Conservation (phyloP, 768 basidiomycete genomes). For the Boletus vinaceobasis region DNA sequence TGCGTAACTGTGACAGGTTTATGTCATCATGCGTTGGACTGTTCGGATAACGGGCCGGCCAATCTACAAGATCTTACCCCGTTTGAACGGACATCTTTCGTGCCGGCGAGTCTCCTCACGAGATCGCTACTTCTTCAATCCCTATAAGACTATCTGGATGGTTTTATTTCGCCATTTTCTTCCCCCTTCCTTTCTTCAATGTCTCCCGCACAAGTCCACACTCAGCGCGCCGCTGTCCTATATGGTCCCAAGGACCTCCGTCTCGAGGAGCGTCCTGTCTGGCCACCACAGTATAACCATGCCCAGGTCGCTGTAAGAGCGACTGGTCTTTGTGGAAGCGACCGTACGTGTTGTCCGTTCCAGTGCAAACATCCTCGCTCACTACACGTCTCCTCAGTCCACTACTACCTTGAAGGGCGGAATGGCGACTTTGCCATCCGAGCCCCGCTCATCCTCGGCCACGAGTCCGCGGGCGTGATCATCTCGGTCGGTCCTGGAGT, state of each 20-base stretch:
- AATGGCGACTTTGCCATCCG: slow-evolving; percentile 91
- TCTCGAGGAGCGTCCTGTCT: slow-evolving; percentile 67
- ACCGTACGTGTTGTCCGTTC: slow-evolving; percentile 46
- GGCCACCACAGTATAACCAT: slow-evolving; percentile 67
- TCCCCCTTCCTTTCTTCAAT: slow-evolving; percentile 27
- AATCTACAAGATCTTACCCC: slow-evolving; percentile 13
- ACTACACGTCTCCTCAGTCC: slow-evolving; percentile 48
- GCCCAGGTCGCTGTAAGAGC: slow-evolving; percentile 77
- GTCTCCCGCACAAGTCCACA: slow-evolving; percentile 48
- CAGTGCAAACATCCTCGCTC: slow-evolving; percentile 1
- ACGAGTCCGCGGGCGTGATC: slow-evolving; percentile 88
- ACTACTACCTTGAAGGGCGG: slow-evolving; percentile 85
- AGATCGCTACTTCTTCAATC: slow-evolving; percentile 30
- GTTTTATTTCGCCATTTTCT: slow-evolving; percentile 21
- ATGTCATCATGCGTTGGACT: slow-evolving; percentile 27
- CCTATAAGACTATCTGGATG: slow-evolving; percentile 34
- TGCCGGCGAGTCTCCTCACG: slow-evolving; percentile 33
- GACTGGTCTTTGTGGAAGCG: slow-evolving; percentile 90
- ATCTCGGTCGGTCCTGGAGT: slow-evolving; percentile 79
- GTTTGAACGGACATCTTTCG: slow-evolving; percentile 25
- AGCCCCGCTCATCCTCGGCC: slow-evolving; percentile 86
- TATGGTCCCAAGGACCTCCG: slow-evolving; percentile 82
- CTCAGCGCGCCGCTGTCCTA: slow-evolving; percentile 75
- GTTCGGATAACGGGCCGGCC: slow-evolving; percentile 34
- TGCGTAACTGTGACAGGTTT: slow-evolving; percentile 22